These are phyloP conservation scores for Phytophthora pluvialis DNA, from an alignment of 352 stramenopile species.

Conservation along the genomic window DNA sequence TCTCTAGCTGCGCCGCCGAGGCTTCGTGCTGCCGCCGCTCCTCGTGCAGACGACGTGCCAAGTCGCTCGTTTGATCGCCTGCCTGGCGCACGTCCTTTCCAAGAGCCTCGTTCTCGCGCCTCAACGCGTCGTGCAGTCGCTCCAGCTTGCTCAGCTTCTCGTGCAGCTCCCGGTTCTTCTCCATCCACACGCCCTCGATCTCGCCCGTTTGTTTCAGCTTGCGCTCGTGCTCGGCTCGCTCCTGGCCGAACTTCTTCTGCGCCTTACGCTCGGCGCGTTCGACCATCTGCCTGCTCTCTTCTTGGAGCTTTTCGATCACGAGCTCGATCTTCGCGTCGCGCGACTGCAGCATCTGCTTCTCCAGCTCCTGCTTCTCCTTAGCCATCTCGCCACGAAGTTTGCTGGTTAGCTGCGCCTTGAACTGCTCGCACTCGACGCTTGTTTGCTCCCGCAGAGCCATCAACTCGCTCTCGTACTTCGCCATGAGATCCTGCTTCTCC, in stretches of 20 bases:
- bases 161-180: constrained; percentile 82
- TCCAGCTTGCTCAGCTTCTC: constrained; percentile 69
- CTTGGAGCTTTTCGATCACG: constrained; percentile 82
- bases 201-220: constrained; percentile 81
- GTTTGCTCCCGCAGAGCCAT: constrained; percentile 61
- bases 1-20: constrained; percentile 48
- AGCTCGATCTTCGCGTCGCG: constrained; percentile 85
- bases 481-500: constrained; percentile 70
- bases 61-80: constrained; percentile 56
- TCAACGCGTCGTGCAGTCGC: constrained; percentile 50
- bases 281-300: constrained; percentile 65
- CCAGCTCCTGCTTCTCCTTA: constrained; percentile 63
- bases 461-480: constrained; percentile 70
- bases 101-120: constrained; percentile 55
- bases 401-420: constrained; percentile 55
- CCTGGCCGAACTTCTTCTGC: constrained; percentile 58
- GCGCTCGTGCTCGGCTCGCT: constrained; percentile 71
- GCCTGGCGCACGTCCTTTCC: constrained; percentile 47
- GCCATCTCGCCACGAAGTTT: constrained; percentile 65
- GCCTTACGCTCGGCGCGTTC: constrained; percentile 56
- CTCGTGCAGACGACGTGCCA: constrained; percentile 63
- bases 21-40: constrained; percentile 62
- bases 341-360: constrained; percentile 73
- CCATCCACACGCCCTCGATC: constrained; percentile 87
- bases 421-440: constrained; percentile 69